Percentiles rank a stretch among this genome's conserved stretches.
These are phyloP conservation scores for Xylaria flabelliformis DNA, from an alignment of 495 filamentous ascomycete genomes.

Conservation along the genomic window DNA sequence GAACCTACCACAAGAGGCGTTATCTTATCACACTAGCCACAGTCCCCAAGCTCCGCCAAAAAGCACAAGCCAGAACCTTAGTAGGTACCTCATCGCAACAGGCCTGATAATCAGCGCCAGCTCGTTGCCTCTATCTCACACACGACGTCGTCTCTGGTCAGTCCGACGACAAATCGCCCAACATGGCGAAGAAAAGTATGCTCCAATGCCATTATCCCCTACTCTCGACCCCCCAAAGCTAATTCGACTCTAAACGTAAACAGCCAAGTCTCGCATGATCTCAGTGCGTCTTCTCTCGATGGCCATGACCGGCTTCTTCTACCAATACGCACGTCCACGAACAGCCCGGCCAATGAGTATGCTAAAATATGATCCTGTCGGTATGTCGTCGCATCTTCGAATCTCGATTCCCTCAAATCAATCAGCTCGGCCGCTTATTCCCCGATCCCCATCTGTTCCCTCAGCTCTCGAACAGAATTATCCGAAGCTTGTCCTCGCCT, in stretches of 20 bases:
- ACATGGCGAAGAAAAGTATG: constrained; percentile 31
- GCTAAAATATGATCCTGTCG: constrained; percentile 98
- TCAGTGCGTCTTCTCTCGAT: constrained; percentile 95
- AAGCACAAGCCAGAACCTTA: constrained; percentile 1
- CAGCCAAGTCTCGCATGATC: constrained; percentile 92
- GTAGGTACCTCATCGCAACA: background rate
- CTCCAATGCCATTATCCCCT: background rate
- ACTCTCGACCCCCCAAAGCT: background rate
- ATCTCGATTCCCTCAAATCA: background rate
- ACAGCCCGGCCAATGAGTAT: constrained; percentile 85
- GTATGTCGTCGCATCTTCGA: constrained; percentile 60
- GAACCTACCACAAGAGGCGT: background rate
- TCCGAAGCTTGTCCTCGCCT: background rate
- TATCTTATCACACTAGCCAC: constrained; percentile 25
- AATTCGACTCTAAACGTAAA: constrained; percentile 6
- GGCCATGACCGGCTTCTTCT: constrained; percentile 98
- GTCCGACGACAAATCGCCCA: constrained; percentile 25
- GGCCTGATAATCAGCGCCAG: background rate
- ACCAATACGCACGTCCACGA: constrained; percentile 84
- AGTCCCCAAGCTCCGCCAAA: constrained; percentile 16
- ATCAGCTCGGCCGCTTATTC: background rate
- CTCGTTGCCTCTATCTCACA: constrained; percentile 1
- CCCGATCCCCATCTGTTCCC: background rate
- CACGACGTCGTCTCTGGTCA: constrained; percentile 13
- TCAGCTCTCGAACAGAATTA: too few relatives aligned